These are phyloP conservation scores for Nepenthes mirabilis DNA, from an alignment of 148 eudicot genomes.

Conservation along the genomic window DNA sequence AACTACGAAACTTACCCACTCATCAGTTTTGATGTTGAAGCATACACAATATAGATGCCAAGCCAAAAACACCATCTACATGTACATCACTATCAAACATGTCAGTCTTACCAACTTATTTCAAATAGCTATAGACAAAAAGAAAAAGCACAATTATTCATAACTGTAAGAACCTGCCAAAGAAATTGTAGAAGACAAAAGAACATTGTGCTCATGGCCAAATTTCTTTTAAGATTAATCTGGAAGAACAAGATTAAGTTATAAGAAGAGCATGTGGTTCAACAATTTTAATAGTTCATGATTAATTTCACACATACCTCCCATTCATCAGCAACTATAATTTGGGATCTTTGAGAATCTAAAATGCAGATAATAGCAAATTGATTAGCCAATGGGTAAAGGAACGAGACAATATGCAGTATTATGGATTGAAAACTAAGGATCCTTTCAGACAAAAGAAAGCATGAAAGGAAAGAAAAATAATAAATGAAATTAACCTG, in stretches of 20 bases:
- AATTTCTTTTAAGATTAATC: slow-evolving; percentile 19
- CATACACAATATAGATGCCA: slow-evolving; percentile 77
- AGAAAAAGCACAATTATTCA: background rate
- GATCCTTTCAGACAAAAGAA: background rate
- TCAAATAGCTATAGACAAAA: background rate
- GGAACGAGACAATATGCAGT: background rate
- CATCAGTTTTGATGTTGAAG: slow-evolving; percentile 71
- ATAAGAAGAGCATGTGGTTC: background rate
- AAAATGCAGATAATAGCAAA: slow-evolving; percentile 7
- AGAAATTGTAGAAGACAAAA: slow-evolving; percentile 57
- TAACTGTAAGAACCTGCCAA: slow-evolving; percentile 54
- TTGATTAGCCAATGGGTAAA: background rate
- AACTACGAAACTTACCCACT: slow-evolving; percentile 44
- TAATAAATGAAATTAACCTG: background rate
- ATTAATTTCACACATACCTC: slow-evolving; percentile 12
- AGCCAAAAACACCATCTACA: slow-evolving; percentile 42
- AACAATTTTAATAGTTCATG: background rate
- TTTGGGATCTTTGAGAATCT: slow-evolving; percentile 8
- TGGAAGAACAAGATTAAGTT: slow-evolving; percentile 9
- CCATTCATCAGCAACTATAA: background rate
- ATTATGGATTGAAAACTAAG: background rate
- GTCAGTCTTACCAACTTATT: background rate
- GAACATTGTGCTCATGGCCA: slow-evolving; percentile 54
- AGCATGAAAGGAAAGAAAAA: background rate
- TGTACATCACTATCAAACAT: slow-evolving; percentile 6